Conservation (phyloP, 2,329 filamentous ascomycete genomes). For the Fusarium aywerte region DNA sequence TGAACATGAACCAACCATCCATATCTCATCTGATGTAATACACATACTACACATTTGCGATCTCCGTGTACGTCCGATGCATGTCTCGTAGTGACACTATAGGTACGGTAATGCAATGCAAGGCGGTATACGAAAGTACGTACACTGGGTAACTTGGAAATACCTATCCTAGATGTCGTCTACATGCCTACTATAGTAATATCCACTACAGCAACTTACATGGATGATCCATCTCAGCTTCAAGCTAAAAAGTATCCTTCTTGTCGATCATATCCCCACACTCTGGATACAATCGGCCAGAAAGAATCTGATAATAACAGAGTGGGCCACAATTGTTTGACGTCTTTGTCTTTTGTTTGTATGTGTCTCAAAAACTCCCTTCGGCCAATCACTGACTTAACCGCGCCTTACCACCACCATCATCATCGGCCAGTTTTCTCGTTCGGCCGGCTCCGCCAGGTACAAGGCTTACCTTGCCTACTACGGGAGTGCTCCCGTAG, state of each 20-base stretch:
- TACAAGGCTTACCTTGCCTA: background rate
- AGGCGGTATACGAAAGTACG: constrained; percentile 4
- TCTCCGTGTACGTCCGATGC: constrained; percentile 12
- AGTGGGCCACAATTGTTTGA: constrained; percentile 10
- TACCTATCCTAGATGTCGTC: constrained; percentile 1
- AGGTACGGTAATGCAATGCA: background rate
- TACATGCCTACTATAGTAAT: constrained; percentile 7
- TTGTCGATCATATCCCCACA: constrained; percentile 32
- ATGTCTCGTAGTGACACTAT: constrained; percentile 19
- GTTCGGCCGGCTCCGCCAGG: constrained; percentile 43
- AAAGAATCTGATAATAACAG: constrained; percentile 7
- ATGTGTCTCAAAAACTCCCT: constrained; percentile 1
- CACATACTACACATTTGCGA: constrained; percentile 6
- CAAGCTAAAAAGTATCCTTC: constrained; percentile 23
- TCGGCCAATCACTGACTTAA: constrained; percentile 23
- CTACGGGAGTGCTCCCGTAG: constrained; percentile 17
- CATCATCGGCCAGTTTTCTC: background rate
- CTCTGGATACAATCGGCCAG: constrained; percentile 15
- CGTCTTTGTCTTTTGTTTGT: constrained; percentile 1
- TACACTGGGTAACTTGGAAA: background rate
- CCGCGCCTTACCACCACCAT: constrained; percentile 17
- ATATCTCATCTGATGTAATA: background rate
- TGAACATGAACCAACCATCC: constrained; percentile 5
- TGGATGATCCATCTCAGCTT: constrained; percentile 11
- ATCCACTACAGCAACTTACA: constrained; percentile 15